Evolutionary conservation across 2,329 filamentous ascomycete species (phyloP).

Genomic region (Magnaporthiopsis rhizophila): DNA sequence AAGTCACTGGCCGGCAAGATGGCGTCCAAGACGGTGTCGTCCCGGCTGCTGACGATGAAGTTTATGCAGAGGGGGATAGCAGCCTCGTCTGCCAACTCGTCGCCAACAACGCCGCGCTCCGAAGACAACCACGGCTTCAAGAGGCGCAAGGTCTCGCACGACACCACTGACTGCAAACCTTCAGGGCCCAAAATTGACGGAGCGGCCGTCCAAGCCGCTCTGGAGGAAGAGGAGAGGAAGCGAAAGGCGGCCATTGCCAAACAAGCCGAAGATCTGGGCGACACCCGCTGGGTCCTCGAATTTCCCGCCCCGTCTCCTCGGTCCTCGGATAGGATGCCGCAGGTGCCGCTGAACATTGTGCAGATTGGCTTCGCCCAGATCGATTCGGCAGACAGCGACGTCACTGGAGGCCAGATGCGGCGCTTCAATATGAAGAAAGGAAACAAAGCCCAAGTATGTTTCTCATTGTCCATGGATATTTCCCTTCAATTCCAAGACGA

Average conservation of each 20-base stretch:
- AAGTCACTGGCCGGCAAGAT: not conserved
- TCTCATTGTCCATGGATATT: not conserved
- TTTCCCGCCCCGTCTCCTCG: conserved; percentile 30
- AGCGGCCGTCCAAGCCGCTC: conserved; percentile 52
- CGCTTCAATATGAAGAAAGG: conserved; percentile 27
- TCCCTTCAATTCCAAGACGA: not conserved
- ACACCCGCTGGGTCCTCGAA: conserved; percentile 69
- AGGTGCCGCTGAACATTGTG: conserved; percentile 46
- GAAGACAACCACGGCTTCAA: conserved; percentile 50
- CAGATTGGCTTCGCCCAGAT: conserved; percentile 47
- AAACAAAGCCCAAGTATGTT: conserved; percentile 18
- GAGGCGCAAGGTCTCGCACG: conserved; percentile 46
- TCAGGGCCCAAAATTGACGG: conserved; percentile 42
- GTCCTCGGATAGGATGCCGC: conserved; percentile 20
- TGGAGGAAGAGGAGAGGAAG: conserved; percentile 60
- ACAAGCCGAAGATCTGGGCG: conserved; percentile 54
- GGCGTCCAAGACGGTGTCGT: conserved; percentile 54
- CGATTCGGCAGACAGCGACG: conserved; percentile 27
- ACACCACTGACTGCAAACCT: conserved; percentile 27
- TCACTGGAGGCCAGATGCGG: conserved; percentile 9
- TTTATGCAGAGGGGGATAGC: conserved; percentile 89
- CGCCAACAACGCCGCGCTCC: conserved; percentile 33
- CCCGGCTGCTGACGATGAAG: conserved; percentile 86
- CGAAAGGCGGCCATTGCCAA: conserved; percentile 53
- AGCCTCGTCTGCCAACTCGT: conserved; percentile 38